These are phyloP conservation scores for Linanthus parryae DNA, from an alignment of 148 eudicot genomes.

Conservation along the genomic window DNA sequence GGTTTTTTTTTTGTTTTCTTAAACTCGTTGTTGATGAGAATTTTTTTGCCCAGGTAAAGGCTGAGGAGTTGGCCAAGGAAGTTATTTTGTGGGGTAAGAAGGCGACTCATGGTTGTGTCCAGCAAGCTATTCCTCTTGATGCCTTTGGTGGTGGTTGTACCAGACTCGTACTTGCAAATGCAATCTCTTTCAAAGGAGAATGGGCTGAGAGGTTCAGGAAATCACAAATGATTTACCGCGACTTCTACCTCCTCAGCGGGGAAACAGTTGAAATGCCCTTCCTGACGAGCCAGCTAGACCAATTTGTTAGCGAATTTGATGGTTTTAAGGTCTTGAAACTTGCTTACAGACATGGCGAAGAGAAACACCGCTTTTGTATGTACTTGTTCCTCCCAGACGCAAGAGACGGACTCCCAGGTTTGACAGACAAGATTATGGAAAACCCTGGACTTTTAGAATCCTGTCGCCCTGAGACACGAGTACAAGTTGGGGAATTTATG, in stretches of 20 bases:
- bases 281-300: constrained; percentile 2
- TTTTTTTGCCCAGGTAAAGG: constrained; percentile 8
- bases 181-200: constrained; percentile 15
- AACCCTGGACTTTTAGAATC: constrained; percentile 8
- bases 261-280: constrained; percentile 1
- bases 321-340: constrained; percentile 7
- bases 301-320: background rate
- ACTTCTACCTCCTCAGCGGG: constrained; percentile 15
- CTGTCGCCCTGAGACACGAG: no score
- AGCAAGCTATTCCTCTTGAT: constrained; percentile 3
- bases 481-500: no score
- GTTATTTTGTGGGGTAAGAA: constrained; percentile 3
- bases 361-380: constrained; percentile 5
- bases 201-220: constrained; percentile 4
- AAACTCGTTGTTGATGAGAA: no score
- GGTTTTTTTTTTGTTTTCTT: no score
- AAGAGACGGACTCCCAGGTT: constrained; percentile 4
- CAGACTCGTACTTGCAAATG: constrained; percentile 13
- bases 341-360: background rate
- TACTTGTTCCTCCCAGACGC: constrained; percentile 14
- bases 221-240: background rate
- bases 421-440: constrained; percentile 1
- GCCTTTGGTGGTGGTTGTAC: background rate
- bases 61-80: constrained; percentile 9
- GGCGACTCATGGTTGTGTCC: background rate